Evolutionary conservation across 768 basidiomycete species (phyloP), one percentile per base, ranked within the genome.

Genomic region (Calocybe indica): DNA sequence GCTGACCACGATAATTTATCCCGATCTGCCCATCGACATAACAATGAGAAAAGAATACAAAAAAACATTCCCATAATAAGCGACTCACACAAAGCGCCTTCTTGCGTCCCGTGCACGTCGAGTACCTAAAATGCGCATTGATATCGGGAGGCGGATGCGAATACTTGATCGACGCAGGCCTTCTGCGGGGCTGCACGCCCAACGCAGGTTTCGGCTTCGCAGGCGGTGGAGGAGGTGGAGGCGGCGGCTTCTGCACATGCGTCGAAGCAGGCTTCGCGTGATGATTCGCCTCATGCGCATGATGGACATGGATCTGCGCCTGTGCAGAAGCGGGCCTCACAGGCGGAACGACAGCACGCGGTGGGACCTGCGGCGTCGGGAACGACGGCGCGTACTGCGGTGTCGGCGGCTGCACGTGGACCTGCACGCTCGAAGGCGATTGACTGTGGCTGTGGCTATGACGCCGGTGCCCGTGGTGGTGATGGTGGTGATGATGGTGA

Each of bases 1-100:
- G 58, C 41, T 85, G 80, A 0, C 88, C 87, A 8, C 55, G 57
- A 58, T 92, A 92, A 58, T 87, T 87, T 54, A 92, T 85, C 1
- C 88, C 89, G 59, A 92, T 88, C 82, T 84, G 48, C 30, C 29
- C 15, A 43, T 31, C 13, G 38, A 46, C 31, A 43, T 34, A 43
- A 11, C 22, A 35, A 45, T 33, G 46, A 29, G 30, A 45, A 39
- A 52, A 43, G 40, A 38, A 12, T 11, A 32, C 40, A 49, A 22
- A 42, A 42, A 4, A 22, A 22, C 22, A 22, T 22, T 22, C 4
- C 22, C 22, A 22, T 1, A 9, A 33, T 56, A 13, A 6, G 33
- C 12, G 34, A 64, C 88, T 56, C 62, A 90, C 88, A 52, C 86
- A 86, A 9, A 96, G 68, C 0, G 91, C 93, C 64, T 88, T 93